These are phyloP conservation scores for Starmerella khaoyaiensis DNA, from an alignment of 805 yeast species.

Conservation along the genomic window DNA sequence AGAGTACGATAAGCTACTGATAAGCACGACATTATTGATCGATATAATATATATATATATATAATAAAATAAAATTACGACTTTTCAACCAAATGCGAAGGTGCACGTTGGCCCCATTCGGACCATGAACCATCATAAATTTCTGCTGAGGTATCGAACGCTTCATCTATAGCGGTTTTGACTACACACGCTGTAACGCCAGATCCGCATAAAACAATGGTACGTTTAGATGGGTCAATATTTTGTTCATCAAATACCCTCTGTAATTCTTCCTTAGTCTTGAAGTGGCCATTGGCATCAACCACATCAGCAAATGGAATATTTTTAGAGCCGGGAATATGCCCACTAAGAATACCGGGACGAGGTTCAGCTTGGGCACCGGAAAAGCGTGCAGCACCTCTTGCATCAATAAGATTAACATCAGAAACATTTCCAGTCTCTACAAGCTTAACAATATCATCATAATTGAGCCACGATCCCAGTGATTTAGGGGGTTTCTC, in stretches of 20 bases:
- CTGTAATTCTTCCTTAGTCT: conserved; percentile 35
- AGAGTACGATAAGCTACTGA: conserved; percentile 1
- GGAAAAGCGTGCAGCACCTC: conserved; percentile 58
- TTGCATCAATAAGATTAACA: conserved; percentile 64
- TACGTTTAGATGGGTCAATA: conserved; percentile 39
- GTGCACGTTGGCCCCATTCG: conserved; percentile 75
- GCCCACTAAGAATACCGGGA: conserved; percentile 79
- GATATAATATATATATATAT: not conserved
- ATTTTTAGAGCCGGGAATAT: conserved; percentile 66
- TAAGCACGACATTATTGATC: not conserved
- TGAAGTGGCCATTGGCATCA: conserved; percentile 35
- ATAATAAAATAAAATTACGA: not conserved
- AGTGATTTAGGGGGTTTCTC: conserved; percentile 16
- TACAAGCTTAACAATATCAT: conserved; percentile 51
- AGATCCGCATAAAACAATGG: conserved; percentile 85
- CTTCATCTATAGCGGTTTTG: conserved; percentile 54
- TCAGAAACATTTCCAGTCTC: conserved; percentile 28
- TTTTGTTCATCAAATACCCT: conserved; percentile 36
- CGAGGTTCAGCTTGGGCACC: conserved; percentile 84
- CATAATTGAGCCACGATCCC: conserved; percentile 36
- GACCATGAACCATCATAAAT: conserved; percentile 59
- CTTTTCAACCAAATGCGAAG: conserved; percentile 31
- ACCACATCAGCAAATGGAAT: conserved; percentile 61
- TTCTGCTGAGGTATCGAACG: conserved; percentile 36
- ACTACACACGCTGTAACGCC: conserved; percentile 91